Evolutionary conservation across 1,284 basidiomycete species (phyloP).

Genomic region (Leccinum fuscescens): DNA sequence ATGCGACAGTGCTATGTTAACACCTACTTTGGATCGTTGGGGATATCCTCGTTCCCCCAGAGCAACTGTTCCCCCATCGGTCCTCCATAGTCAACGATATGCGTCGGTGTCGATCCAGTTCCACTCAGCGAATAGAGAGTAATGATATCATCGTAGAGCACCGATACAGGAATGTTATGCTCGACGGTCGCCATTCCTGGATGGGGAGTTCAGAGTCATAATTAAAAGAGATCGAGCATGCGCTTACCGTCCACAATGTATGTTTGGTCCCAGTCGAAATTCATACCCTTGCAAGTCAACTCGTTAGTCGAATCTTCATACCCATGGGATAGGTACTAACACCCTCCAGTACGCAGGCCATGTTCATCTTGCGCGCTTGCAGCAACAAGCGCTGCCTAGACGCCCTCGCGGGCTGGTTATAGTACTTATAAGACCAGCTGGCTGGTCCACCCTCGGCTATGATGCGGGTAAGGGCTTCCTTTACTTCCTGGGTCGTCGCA

Average conservation of each 20-base stretch:
- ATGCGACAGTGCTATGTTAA: neutral
- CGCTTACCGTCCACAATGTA: conserved; percentile 67
- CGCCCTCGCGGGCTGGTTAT: conserved; percentile 67
- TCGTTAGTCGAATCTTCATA: conserved; percentile 1
- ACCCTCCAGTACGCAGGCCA: conserved; percentile 65
- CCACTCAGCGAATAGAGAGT: conserved; percentile 62
- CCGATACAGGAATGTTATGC: conserved; percentile 62
- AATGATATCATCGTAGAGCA: conserved; percentile 65
- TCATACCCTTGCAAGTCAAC: conserved; percentile 51
- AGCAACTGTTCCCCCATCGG: conserved; percentile 62
- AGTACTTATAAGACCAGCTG: conserved; percentile 74
- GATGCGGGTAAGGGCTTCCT: conserved; percentile 61
- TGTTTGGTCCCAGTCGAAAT: conserved; percentile 70
- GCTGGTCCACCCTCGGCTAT: conserved; percentile 67
- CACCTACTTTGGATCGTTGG: conserved; percentile 62
- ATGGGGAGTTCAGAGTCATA: conserved; percentile 9
- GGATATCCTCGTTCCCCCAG: conserved; percentile 63
- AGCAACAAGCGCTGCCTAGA: conserved; percentile 65
- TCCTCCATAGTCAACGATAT: conserved; percentile 73
- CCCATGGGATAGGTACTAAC: conserved; percentile 8
- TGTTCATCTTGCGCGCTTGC: conserved; percentile 57
- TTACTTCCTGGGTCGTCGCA: conserved; percentile 57
- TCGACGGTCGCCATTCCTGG: conserved; percentile 78
- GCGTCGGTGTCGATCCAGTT: conserved; percentile 70
- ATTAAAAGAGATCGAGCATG: neutral